Conservation (phyloP, 2,329 filamentous ascomycete genomes). For the Seiridium unicorne region DNA sequence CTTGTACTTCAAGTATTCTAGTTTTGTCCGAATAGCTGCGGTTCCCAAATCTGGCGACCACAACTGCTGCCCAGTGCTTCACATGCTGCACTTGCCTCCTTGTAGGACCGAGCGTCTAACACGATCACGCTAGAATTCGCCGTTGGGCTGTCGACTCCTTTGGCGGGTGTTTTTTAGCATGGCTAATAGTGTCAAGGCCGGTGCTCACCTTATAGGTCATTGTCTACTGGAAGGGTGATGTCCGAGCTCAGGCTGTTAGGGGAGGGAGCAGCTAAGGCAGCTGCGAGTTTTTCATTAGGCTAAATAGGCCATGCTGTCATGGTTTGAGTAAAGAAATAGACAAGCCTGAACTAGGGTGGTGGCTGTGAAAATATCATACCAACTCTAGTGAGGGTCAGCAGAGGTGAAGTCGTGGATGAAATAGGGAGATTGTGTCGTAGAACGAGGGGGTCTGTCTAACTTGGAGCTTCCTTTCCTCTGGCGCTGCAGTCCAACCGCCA, state of each 20-base stretch:
- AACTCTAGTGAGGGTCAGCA: no score
- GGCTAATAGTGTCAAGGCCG: background rate
- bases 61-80: conserved; percentile 35
- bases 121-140: conserved; percentile 34
- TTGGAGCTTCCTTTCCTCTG: no score
- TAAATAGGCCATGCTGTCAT: background rate
- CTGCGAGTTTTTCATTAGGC: background rate
- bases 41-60: conserved; percentile 29
- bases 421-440: no score
- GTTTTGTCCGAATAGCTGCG: conserved; percentile 26
- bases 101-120: conserved; percentile 24
- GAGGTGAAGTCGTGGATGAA: no score
- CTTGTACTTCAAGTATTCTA: conserved; percentile 36
- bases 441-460: no score
- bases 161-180: background rate
- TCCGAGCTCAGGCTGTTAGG: conserved; percentile 32
- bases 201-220: conserved; percentile 36
- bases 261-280: conserved; percentile 22
- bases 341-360: background rate
- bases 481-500: no score
- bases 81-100: conserved; percentile 29
- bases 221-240: conserved; percentile 36
- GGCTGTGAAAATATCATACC: background rate
- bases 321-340: background rate
- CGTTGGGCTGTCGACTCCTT: conserved; percentile 30